Evolutionary conservation across 805 yeast species (phyloP).

Genomic region (Wickerhamiella azymoides): DNA sequence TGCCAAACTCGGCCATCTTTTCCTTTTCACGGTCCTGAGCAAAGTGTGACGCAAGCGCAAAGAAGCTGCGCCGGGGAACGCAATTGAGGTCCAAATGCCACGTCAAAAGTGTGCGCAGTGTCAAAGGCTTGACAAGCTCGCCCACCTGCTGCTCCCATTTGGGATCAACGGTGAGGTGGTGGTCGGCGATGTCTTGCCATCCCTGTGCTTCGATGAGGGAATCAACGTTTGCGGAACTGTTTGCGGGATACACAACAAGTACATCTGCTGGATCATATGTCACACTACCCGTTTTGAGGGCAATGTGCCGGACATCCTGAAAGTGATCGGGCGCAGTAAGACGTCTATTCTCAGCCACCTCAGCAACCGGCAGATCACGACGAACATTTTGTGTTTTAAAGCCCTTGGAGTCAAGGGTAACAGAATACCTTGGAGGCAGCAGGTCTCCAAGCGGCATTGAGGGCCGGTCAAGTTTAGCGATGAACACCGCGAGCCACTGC

Average conservation of each 20-base stretch:
- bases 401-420: not conserved
- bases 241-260: conserved; percentile 59
- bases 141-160: conserved; percentile 20
- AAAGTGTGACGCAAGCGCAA: conserved; percentile 60
- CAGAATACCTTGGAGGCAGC: conserved; percentile 28
- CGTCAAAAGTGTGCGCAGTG: conserved; percentile 56
- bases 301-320: conserved; percentile 72
- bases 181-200: conserved; percentile 63
- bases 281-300: conserved; percentile 26
- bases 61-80: conserved; percentile 76
- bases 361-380: conserved; percentile 16
- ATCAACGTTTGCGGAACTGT: conserved; percentile 50
- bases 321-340: conserved; percentile 63
- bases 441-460: conserved; percentile 20
- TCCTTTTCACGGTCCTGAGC: conserved; percentile 63
- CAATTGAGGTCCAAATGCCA: conserved; percentile 73
- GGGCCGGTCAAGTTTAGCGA: conserved; percentile 29
- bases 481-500: conserved; percentile 51
- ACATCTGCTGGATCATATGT: conserved; percentile 71
- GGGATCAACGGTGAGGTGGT: conserved; percentile 31
- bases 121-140: conserved; percentile 46
- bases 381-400: conserved; percentile 19
- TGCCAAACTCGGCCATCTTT: conserved; percentile 60
- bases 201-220: conserved; percentile 51
- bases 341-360: conserved; percentile 37